phyloP scores from a whole-genome alignment of 1,284 basidiomycete genomes.

The Pseudozyma sp. region DNA sequence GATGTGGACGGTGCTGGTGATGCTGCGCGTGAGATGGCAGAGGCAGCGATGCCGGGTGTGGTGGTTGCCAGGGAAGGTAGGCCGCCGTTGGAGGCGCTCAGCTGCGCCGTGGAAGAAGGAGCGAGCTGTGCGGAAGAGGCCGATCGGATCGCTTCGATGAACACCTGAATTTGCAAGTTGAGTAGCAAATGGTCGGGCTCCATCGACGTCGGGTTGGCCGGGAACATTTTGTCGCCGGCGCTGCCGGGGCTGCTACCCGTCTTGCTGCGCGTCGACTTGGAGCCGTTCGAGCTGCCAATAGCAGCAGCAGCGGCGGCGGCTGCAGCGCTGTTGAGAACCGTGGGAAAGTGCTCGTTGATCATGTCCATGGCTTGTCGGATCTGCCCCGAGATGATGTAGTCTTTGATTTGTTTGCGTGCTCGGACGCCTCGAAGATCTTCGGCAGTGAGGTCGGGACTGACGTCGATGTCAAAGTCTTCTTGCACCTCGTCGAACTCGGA shows the following conservation, averaged over 20 bases:
- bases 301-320: not conserved
- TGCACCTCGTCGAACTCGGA: constrained; percentile 24
- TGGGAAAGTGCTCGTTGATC: constrained; percentile 72
- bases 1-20: constrained; percentile 55
- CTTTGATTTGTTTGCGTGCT: constrained; percentile 72
- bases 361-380: constrained; percentile 78
- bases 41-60: constrained; percentile 44
- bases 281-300: not conserved
- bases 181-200: constrained; percentile 80
- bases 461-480: constrained; percentile 31
- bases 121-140: constrained; percentile 39
- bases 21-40: constrained; percentile 50
- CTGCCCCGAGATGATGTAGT: constrained; percentile 76
- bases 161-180: constrained; percentile 84
- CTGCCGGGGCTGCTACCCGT: constrained; percentile 6
- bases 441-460: constrained; percentile 41
- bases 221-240: constrained; percentile 37
- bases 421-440: constrained; percentile 34
- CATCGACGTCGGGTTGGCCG: constrained; percentile 68
- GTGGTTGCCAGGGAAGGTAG: constrained; percentile 40
- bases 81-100: constrained; percentile 14
- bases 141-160: constrained; percentile 83
- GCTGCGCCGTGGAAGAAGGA: constrained; percentile 5
- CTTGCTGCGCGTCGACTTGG: constrained; percentile 16
- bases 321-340: constrained; percentile 49